Evolutionary conservation across 202 grass and related monocot genomes (phyloP), one percentile per base, ranked within the genome.

Genomic region (Setaria italica): DNA sequence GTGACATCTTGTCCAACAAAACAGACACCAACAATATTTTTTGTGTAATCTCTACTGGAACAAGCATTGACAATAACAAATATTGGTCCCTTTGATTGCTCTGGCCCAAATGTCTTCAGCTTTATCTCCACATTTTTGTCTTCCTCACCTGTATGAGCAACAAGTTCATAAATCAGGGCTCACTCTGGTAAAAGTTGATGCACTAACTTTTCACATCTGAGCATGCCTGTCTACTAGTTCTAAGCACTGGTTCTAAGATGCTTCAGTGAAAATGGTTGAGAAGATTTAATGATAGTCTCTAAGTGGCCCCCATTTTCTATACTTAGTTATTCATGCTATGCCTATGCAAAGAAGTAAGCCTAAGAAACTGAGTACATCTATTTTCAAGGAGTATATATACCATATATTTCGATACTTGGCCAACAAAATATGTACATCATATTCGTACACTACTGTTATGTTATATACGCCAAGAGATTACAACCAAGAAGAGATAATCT

Each of bases 121-220:
- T 96, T 99, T 94, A 99, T 92, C 76, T 99, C 96, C 49, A 96
- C 88, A 87, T 99, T 92, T 94, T 82, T 99, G 82, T 95, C 96
- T 94, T 99, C 96, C 74, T 99, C 93, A n/a, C 96, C 96, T 99
- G 85, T 85, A 95, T 60, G 34, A 86, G n/a, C 48, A 79, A 69
- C 37, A 83, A 67, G 43, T 78, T 85, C 74, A 77, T 80, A 88
- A 91, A 85, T 84, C 54, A 80, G 73, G 6, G 46, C 30, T 78
- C 82, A 32, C 35, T 82, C 63, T 32, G 47, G 71, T 78, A 82
- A 53, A 33, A 41, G 11, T 77, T 47, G 29, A 77, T 48, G 72
- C 32, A 30, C 39, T 63, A 14, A 71, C 21, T 81, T 80, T 79
- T 35, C 82, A 68, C 16, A 47, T 68, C 35, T 63, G 62, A 76